Base-by-base conservation (phyloP, 2,329 filamentous ascomycete genomes). In the Verticillium tricorpus region DNA sequence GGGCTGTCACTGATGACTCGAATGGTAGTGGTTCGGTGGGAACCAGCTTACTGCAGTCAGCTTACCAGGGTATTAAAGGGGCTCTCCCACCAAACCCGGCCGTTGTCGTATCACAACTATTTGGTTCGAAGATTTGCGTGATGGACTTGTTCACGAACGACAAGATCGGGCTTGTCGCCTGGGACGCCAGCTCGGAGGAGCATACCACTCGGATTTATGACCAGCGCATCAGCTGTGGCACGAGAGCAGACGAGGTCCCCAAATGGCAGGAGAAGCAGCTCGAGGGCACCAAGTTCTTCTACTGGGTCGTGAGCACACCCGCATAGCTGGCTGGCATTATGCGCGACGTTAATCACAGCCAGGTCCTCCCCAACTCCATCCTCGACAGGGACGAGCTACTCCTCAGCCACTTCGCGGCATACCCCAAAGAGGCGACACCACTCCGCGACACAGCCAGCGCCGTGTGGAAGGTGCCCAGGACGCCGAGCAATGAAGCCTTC, bases 181-280 rank as follows among this genome's bases (percentile, higher is more conserved):
- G 77, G 76, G 79, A 83, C 62, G 69, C 76, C 11, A 67, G 65
- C 17, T 77, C 72, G 55, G 69, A 71, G 9, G 68, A 69, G n/a
- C 80, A 82, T 60, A 68, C 72, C 37, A 63, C 75, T 61, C 71
- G 80, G 40, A 68, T 82, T 67, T 69, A 73, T 45, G 71, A 76
- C 32, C 80, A 82, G 67, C 75, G 80, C 15, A 66, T 80, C 14
- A 75, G 76, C 3, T 82, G 80, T 63, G 77, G 78, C 17, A 82
- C 80, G 80, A 71, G 75, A 50, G 60, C 66, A 14, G 71, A 79
- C 4, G 65, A 72, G 32, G 74, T 82, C 15, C 68, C 66, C 15
- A 63, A 66, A 56, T 79, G 75, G 74, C 71, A 68, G 59, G 67
- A 70, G 19, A 71, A 68, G 57, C 72, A 74, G 45, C 68, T 70